Conservation (phyloP, 495 filamentous ascomycete genomes). For the Chaetomium cochliodes region DNA sequence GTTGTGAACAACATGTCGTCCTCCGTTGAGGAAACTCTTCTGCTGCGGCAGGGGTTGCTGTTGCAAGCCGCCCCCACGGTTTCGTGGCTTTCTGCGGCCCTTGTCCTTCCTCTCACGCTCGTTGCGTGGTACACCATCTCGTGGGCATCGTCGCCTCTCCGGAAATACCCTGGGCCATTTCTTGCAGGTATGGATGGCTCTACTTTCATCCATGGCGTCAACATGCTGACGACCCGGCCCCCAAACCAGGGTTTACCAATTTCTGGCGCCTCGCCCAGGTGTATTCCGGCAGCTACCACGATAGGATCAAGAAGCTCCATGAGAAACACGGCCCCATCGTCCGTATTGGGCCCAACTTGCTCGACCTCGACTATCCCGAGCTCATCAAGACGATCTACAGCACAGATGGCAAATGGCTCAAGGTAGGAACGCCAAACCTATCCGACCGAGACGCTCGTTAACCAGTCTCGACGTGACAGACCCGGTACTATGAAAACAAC, state of each 20-base stretch:
- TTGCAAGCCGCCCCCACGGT: background rate
- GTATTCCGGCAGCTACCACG: conserved; percentile 32
- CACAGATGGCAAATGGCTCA: conserved; percentile 29
- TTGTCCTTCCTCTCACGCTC: background rate
- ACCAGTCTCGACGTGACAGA: conserved; percentile 27
- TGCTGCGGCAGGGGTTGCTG: background rate
- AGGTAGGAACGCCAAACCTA: background rate
- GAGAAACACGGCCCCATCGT: conserved; percentile 38
- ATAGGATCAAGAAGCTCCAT: conserved; percentile 40
- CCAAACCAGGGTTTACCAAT: conserved; percentile 36
- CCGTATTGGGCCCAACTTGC: conserved; percentile 45
- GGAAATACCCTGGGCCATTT: conserved; percentile 20
- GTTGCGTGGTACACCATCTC: background rate
- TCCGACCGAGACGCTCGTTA: background rate
- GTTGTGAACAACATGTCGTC: background rate
- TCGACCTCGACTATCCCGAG: conserved; percentile 48
- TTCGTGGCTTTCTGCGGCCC: background rate
- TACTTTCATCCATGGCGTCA: background rate
- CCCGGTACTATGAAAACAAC: conserved; percentile 40
- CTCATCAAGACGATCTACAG: conserved; percentile 41
- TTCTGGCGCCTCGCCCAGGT: conserved; percentile 40
- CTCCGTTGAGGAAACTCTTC: background rate
- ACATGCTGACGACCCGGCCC: background rate
- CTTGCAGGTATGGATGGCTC: conserved; percentile 14
- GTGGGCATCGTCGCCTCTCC: background rate